Base-by-base conservation (phyloP, 2,329 filamentous ascomycete species). In the Penicillium verrucosum region DNA sequence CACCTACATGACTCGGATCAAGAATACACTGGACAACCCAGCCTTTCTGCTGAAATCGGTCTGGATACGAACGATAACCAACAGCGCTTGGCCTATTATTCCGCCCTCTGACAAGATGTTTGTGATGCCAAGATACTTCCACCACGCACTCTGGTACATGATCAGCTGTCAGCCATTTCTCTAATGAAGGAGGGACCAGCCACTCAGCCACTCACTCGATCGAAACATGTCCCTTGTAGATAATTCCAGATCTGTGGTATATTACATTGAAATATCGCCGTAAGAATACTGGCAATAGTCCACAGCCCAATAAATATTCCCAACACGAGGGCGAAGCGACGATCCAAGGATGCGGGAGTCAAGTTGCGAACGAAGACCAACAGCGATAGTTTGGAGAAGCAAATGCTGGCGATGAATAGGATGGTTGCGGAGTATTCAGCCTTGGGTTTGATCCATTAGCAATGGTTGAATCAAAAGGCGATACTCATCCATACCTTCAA, bases 61-160 rank as follows among this genome's bases (percentile, higher is more conserved):
- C 16, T 68, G 67, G 7, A 71, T 56, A 2, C 60, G 65, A 23
- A 54, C 55, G 21, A 71, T 63, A 3, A 68, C 61, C 18, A 63
- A 34, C 1, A 64, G 44, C 1, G 68, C 65, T n/a, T 67, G 61
- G 5, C 36, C 48, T n/a, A 71, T 55, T 14, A 70, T 63, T 10
- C 56, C 61, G 10, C 48, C 40, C 23, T 71, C 68, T 0, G 63
- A 64, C 18, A 69, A n/a, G 6, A 70, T 65, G 41, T 68, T 68
- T 12, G 65, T 57, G 25, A 65, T 32, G 23, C 61, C 62, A n/a
- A 68, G 62, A 36, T 65, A 70, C 18, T 62, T 62, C 60, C 65
- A 68, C 62, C 66, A 69, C 9, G 59, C 59, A 40, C 38, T 25
- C 66, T 68, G 18, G 14, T 11, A 9, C 1, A 14, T 9, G 4